Evolutionary conservation across 2,329 filamentous ascomycete species (phyloP), one percentile per base, ranked within the genome.

Genomic region (Cylindrodendrum hubeiense): DNA sequence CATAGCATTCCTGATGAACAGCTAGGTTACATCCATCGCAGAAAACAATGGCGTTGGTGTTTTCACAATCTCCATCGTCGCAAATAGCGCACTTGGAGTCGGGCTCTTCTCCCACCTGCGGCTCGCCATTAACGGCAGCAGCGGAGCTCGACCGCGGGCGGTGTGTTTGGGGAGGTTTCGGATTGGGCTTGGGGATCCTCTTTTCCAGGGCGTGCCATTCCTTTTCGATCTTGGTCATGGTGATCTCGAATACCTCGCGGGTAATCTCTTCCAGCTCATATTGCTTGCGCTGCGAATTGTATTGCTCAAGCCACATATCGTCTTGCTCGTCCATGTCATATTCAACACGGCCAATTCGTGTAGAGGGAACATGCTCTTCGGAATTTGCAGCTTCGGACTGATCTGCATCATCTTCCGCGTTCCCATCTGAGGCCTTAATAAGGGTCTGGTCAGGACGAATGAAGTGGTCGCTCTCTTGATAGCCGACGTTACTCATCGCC

Each of bases 251-350:
- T 54, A 98, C 90, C 67, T 97, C 95, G 21, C 95, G 93, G 52
- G 95, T 97, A 74, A 99, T 96, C 2, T 90, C 86, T 71, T 97
- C 93, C 22, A 93, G 89, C 49, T 91, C 90, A 70, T 92, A 88
- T 24, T 88, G 86, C 76, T 90, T 93, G 63, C 96, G 89, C 73
- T 92, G 90, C 13, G 84, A 82, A 74, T 99, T 99, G 77, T 95
- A 89, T 41, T 90, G 88, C 72, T 96, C 92, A 26, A 99, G 84
- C 96, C 96, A 99, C 82, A 95, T 94, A 71, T 97, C 94, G 78
- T 99, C 96, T 76, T 99, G 96, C 80, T 99, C 96, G 76, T 99
- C 96, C 96, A 99, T 99, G 79, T 99, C 96, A 78, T 99, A 99
- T 78, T 99, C 96, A 21, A 99, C 96, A 61, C 93, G 90, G 13